Evolutionary conservation across 169 alveolate genomes (phyloP).

Genomic region (Cryptosporidium sp.): DNA sequence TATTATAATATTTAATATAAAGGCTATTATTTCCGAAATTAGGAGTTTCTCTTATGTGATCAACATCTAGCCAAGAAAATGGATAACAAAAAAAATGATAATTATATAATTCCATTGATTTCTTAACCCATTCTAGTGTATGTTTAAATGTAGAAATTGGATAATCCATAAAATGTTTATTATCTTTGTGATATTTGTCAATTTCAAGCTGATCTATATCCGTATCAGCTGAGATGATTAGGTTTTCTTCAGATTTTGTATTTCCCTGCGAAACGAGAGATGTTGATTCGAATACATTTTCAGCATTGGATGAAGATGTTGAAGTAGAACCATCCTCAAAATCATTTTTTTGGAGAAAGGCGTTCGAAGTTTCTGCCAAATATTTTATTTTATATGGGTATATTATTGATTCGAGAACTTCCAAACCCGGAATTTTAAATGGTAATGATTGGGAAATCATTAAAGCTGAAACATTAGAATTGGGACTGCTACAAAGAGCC

Average conservation of each 20-base stretch:
- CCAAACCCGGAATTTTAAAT: slow-evolving; percentile 37
- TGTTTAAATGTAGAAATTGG: slow-evolving; percentile 42
- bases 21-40: slow-evolving; percentile 27
- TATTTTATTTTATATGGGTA: slow-evolving; percentile 46
- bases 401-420: slow-evolving; percentile 36
- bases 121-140: slow-evolving; percentile 50
- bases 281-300: slow-evolving; percentile 1
- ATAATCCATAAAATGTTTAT: slow-evolving; percentile 44
- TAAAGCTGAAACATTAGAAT: slow-evolving; percentile 7
- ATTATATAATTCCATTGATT: slow-evolving; percentile 25
- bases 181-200: slow-evolving; percentile 13
- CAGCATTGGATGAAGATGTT: not conserved
- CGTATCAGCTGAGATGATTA: slow-evolving; percentile 26
- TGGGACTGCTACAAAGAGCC: slow-evolving; percentile 44
- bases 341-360: not conserved
- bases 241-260: not conserved
- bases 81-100: slow-evolving; percentile 36
- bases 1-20: slow-evolving; percentile 1
- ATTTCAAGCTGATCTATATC: slow-evolving; percentile 7
- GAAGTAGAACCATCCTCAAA: not conserved
- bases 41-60: not conserved
- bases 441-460: slow-evolving; percentile 47
- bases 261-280: not conserved
- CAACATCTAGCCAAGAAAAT: slow-evolving; percentile 56
- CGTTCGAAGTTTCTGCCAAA: not conserved